Base-by-base conservation (phyloP, 441 rosid species). In the Omphalea diandra region DNA sequence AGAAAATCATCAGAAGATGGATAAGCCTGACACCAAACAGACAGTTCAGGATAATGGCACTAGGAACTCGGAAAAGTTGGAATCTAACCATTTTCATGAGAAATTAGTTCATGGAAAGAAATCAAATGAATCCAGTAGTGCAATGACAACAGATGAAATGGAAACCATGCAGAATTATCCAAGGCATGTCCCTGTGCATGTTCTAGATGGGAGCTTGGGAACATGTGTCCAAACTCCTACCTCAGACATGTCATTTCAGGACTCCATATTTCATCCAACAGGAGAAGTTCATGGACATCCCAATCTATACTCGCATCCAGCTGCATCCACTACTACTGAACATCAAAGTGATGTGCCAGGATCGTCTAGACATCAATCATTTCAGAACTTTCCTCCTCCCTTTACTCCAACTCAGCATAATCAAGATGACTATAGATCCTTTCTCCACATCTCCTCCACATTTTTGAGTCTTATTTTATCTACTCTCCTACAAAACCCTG, bases 401-500 rank as follows among this genome's bases (percentile, higher is more conserved):
- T 83, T 84, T 56, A 44, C 57, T 57, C 71, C 88, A 63, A 47
- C 80, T 72, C 75, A 63, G 63, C 86, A 76, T 75, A 83, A 80
- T 68, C 93, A 83, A 73, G 87, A 89, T 79, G 98, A 84, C 80
- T 85, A 85, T 70, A 83, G 71, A 77, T 89, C 91, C 24, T 86
- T 88, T 80, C 86, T 87, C 68, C 97, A 89, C 33, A 74, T 83
- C 6, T 85, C 99, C 47, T 89, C 99, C 65, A 65, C 88, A n/a
- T 95, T 88, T 88, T 85, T 94, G 20, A 90, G 85, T 83, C 97
- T 88, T 49, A 35, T 92, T 71, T 79, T 83, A 32, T 95, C 99
- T 75, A 78, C 88, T 73, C 82, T 95, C 81, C 82, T 89, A 71
- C 99, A 95, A 76, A 90, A 90, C 79, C 93, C 97, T 22, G 91